phyloP scores from a whole-genome alignment of 805 yeast genomes.

The Saturnispora saitoi region DNA sequence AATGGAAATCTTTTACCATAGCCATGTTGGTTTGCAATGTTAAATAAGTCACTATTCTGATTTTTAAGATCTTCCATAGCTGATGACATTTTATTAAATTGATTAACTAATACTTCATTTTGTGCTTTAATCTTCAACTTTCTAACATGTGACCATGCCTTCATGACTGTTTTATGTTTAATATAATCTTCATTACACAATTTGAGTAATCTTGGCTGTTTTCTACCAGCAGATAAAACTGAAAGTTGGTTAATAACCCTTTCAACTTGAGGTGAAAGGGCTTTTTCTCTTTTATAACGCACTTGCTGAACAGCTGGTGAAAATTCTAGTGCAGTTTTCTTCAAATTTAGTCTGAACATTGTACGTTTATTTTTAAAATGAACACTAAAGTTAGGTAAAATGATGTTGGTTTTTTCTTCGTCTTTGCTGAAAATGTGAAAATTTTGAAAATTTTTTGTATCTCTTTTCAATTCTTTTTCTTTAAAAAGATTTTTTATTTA shows the following conservation, averaged over 20 bases:
- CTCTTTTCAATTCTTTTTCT: too few relatives aligned
- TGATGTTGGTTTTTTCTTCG: too few relatives aligned
- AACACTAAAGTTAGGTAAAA: too few relatives aligned
- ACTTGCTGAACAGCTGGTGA: conserved; percentile 32
- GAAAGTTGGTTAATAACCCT: conserved; percentile 47
- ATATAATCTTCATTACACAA: conserved; percentile 72
- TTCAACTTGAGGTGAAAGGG: conserved; percentile 26
- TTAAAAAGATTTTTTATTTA: too few relatives aligned
- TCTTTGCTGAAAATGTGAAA: too few relatives aligned
- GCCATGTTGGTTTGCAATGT: conserved; percentile 51
- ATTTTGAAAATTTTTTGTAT: too few relatives aligned
- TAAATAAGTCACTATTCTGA: conserved; percentile 46
- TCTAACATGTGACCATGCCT: conserved; percentile 69
- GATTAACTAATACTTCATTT: conserved; percentile 40
- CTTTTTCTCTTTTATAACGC: conserved; percentile 30
- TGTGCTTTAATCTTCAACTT: conserved; percentile 40
- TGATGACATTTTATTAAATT: conserved; percentile 52
- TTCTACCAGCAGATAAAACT: conserved; percentile 78
- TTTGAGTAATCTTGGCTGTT: conserved; percentile 76
- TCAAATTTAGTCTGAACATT: conserved; percentile 4
- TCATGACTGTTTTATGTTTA: conserved; percentile 73
- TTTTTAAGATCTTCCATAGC: conserved; percentile 67
- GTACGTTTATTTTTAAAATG: not conserved
- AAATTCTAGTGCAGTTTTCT: conserved; percentile 7
- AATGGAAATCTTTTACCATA: conserved; percentile 60